Evolutionary conservation across 1,284 basidiomycete species (phyloP), one percentile per base, ranked within the genome.

Genomic region (Leccinum griseonigrum): DNA sequence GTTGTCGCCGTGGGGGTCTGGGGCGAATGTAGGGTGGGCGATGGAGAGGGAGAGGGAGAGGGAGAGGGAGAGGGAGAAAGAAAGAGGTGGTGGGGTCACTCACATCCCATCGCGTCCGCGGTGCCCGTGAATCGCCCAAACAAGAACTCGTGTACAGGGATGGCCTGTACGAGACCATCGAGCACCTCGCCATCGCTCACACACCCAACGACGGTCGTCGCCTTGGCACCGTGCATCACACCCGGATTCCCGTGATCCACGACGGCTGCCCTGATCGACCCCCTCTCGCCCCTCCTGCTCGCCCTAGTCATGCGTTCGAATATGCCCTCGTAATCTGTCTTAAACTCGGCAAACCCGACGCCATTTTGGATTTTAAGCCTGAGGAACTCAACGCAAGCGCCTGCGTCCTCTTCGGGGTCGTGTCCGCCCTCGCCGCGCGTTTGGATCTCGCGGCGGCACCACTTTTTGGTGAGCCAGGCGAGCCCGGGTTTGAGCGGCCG

Each of bases 381-480:
- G 22, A 97, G 73, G 26, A 97, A 78, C 61, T 96, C 94, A 14
- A 94, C 67, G 68, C 94, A 95, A 0, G 95, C 91, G 11, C 87
- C 80, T 0, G 95, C 95, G 67, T 97, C 95, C 73, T 97, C 95
- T 69, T 93, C 90, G 1, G 94, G 92, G 69, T 97, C 91, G 73
- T 97, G 95, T 0, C 95, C 95, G 1, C 87, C 86, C 36, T 87
- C 86, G 0, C 87, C 87, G 0, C 82, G 78, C 0, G 82, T 84
- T 75, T 98, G 95, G 56, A 98, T 97, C 66, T 93, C 91, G 55
- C 88, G 83, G 6, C 84, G 85, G 59, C 93, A 88, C 92, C 94
- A 97, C 72, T 92, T 94, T 70, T 91, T 90, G 51, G 92, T 91
- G 52, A 98, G 83, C 92, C 93, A 97, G 48, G 94, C 95, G 4